Base-by-base conservation (phyloP, 495 filamentous ascomycete genomes). In the Chaetomium cochliodes region DNA sequence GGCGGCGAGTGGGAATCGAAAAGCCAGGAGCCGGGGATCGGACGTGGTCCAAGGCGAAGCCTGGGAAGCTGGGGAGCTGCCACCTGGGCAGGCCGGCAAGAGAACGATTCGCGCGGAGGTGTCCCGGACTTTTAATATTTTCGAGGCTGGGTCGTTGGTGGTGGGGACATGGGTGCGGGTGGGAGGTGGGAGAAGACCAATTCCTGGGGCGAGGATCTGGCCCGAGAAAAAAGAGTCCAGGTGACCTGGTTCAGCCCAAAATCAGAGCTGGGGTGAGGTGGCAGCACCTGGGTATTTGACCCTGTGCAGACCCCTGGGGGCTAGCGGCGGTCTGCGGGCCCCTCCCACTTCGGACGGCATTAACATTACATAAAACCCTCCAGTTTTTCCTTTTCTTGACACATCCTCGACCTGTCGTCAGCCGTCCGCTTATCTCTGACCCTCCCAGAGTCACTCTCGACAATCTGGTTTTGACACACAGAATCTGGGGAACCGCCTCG, bases 301-400 rank as follows among this genome's bases (percentile, higher is more conserved):
- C 65, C 65, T 66, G 62, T 44, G 62, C 66, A 63, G 65, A 51
- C 65, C 67, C 67, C 52, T 50, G 54, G 55, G 33, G 46, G 49
- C 67, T 67, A 65, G 66, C 66, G 66, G 72, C 64, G 58, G 70
- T 62, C 60, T 67, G 71, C 71, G 65, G 70, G 39, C 70, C 72
- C 73, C 74, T 73, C 69, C 72, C 74, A 70, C 74, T 62, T 60
- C 51, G 60, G 57, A 56, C 67, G 68, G 65, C 69, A 79, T 81
- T 82, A 76, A 75, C 79, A 79, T 82, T 82, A 82, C 80, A 81
- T 82, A 81, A 82, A 81, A 81, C 75, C 77, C 76, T 77, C 73
- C 73, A 72, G 72, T 77, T 74, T 77, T 73, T 74, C 73, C 72
- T 77, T 77, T 74, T 67, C 72, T 76, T 78, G 79, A 79, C 78